Conservation (phyloP, 2,329 filamentous ascomycete species). For the Trichoderma polysporum region DNA sequence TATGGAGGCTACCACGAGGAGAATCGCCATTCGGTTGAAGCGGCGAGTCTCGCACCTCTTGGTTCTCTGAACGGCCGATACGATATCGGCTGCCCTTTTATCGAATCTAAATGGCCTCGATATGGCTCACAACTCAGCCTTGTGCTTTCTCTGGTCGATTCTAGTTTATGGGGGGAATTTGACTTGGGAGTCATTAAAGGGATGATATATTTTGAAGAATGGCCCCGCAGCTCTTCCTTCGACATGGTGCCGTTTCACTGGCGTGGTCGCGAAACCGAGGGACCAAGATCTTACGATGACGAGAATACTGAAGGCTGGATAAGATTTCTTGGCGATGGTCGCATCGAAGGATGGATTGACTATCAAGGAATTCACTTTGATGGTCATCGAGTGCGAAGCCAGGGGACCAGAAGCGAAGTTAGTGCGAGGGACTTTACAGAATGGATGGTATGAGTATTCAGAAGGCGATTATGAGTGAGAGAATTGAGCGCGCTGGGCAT, state of each 20-base stretch:
- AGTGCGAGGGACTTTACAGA: slow-evolving; percentile 28
- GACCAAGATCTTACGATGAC: slow-evolving; percentile 31
- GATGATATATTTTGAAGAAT: slow-evolving; percentile 41
- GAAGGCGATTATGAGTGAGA: slow-evolving; percentile 32
- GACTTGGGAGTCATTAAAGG: slow-evolving; percentile 43
- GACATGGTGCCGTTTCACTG: slow-evolving; percentile 34
- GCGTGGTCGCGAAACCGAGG: slow-evolving; percentile 37
- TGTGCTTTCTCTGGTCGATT: slow-evolving; percentile 40
- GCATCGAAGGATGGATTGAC: slow-evolving; percentile 34
- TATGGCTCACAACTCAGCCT: slow-evolving; percentile 32
- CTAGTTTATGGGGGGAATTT: slow-evolving; percentile 47
- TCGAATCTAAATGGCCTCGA: slow-evolving; percentile 30
- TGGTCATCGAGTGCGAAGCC: slow-evolving; percentile 27
- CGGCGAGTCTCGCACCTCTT: slow-evolving; percentile 28
- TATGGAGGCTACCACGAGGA: slow-evolving; percentile 22
- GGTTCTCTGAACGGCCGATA: slow-evolving; percentile 48
- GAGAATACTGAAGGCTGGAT: slow-evolving; percentile 32
- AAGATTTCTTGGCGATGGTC: slow-evolving; percentile 39
- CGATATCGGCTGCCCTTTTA: slow-evolving; percentile 33
- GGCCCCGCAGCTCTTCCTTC: slow-evolving; percentile 35
- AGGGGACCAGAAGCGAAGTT: slow-evolving; percentile 34
- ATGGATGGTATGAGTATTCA: slow-evolving; percentile 34
- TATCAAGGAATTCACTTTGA: slow-evolving; percentile 32
- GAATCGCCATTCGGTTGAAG: neutral
- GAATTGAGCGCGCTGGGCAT: slow-evolving; percentile 29